Evolutionary conservation across 768 basidiomycete species (phyloP), one percentile per base, ranked within the genome.

Genomic region (Leccinum rimulosum): DNA sequence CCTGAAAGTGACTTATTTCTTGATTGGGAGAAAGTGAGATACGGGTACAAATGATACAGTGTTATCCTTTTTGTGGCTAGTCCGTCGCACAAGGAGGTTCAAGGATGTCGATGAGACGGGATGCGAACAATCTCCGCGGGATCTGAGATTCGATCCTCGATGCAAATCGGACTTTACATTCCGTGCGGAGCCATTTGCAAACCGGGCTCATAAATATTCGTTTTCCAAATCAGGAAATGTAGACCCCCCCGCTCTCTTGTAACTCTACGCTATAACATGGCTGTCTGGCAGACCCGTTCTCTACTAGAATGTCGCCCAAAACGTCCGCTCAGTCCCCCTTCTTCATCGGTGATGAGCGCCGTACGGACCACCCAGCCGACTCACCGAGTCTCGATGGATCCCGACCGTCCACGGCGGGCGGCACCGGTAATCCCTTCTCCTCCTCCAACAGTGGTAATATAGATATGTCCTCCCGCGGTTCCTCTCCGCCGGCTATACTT

Each of bases 361-460:
- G 50, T 1, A 10, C 50, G 49, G 61, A 61, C 17, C 59, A 28
- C 7, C 53, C 14, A 22, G 60, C 52, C 2, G 58, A 45, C 28
- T 48, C 60, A 6, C 53, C 60, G 0, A 51, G 28, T 30, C 25
- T 9, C 25, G 14, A 45, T 19, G 31, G 11, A 4, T 66, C 70
- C 2, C 70, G 65, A 12, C 65, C 63, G 51, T 75, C 60, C 55
- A 70, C 69, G 3, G 69, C 69, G 3, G 62, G 60, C 19, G 70
- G 55, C 54, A 74, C 52, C 50, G 43, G 43, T 4, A 82, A 81
- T 64, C 80, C 84, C 0, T 83, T 84, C 71, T 84, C 85, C 0
- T 76, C 85, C 11, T 79, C 82, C 4, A 70, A 75, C 7, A 82
- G 79, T 65, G 70, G 75, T 45, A 79, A 74, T 60, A 79, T 80